phyloP scores from a whole-genome alignment of 148 eudicot genomes.

The Vaccinium corymbosum region DNA sequence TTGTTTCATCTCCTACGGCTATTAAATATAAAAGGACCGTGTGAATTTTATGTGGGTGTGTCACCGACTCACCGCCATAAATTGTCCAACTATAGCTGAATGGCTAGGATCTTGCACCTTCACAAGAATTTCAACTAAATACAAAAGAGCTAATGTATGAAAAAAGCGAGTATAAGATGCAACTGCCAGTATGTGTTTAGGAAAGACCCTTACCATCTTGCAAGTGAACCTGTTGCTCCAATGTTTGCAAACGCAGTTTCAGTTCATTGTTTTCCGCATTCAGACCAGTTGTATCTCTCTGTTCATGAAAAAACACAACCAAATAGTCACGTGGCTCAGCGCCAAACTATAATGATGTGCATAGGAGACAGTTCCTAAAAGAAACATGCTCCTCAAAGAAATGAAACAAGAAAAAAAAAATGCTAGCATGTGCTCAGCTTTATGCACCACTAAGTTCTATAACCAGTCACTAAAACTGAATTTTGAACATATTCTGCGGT shows the following conservation, averaged over 20 bases:
- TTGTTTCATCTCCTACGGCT: background rate
- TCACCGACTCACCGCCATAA: background rate
- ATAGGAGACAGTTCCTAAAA: background rate
- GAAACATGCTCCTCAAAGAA: background rate
- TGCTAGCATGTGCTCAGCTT: background rate
- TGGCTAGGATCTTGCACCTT: background rate
- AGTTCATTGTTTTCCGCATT: slow-evolving; percentile 90
- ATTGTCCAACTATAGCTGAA: background rate
- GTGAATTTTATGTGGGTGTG: background rate
- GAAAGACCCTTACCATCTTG: slow-evolving; percentile 70
- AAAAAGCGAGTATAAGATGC: background rate
- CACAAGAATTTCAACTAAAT: background rate
- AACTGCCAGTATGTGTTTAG: background rate
- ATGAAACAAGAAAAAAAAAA: background rate
- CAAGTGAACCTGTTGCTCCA: slow-evolving; percentile 96
- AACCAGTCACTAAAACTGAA: background rate
- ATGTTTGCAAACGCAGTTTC: slow-evolving; percentile 84
- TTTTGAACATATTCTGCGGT: background rate
- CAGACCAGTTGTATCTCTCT: slow-evolving; percentile 92
- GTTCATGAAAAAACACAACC: slow-evolving; percentile 18
- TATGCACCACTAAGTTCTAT: background rate
- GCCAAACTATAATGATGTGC: background rate
- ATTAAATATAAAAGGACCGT: background rate
- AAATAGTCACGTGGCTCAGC: background rate
- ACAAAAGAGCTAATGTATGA: background rate